Percentiles rank a stretch among this genome's conserved stretches.
phyloP scores from a whole-genome alignment of 345 rosid species.

The Passiflora organensis region DNA sequence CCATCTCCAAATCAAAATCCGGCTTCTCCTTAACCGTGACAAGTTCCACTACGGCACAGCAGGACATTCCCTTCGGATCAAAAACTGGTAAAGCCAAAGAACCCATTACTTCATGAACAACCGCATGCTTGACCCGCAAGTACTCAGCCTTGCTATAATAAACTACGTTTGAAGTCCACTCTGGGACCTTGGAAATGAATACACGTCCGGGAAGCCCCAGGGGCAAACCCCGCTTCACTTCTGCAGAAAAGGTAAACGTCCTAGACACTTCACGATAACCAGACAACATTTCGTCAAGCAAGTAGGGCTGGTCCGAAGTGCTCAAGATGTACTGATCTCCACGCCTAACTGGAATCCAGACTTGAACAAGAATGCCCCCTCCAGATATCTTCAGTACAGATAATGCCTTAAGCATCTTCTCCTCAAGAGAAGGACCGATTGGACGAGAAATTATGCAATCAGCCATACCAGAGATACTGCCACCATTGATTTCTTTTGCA shows the following conservation, averaged over 20 bases:
- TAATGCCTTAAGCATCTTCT: conserved; percentile 79
- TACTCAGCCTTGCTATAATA: conserved; percentile 65
- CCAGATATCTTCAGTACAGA: conserved; percentile 69
- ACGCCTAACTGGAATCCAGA: conserved; percentile 68
- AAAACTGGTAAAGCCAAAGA: conserved; percentile 78
- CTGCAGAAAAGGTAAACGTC: conserved; percentile 66
- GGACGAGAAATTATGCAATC: conserved; percentile 36
- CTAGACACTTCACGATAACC: conserved; percentile 89
- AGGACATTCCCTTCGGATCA: conserved; percentile 39
- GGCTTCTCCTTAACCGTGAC: conserved; percentile 74
- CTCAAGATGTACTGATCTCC: conserved; percentile 61
- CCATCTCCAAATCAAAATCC: conserved; percentile 72
- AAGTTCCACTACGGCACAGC: conserved; percentile 85
- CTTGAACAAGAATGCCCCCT: conserved; percentile 79
- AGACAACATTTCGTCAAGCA: conserved; percentile 70
- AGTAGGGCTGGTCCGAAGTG: conserved; percentile 77
- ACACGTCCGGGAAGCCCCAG: conserved; percentile 96
- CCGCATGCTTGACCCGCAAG: conserved; percentile 57
- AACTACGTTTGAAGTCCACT: conserved; percentile 82
- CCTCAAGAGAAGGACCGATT: conserved; percentile 52
- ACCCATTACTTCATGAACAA: conserved; percentile 63
- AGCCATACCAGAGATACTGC: conserved; percentile 12
- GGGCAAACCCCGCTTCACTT: conserved; percentile 41
- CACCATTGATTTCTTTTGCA: conserved; percentile 22
- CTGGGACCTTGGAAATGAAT: conserved; percentile 72